A percentile compares a stretch with the other conserved stretches of the same genome.
phyloP scores from a whole-genome alignment of 768 basidiomycete species.

The Lentinula aciculospora region DNA sequence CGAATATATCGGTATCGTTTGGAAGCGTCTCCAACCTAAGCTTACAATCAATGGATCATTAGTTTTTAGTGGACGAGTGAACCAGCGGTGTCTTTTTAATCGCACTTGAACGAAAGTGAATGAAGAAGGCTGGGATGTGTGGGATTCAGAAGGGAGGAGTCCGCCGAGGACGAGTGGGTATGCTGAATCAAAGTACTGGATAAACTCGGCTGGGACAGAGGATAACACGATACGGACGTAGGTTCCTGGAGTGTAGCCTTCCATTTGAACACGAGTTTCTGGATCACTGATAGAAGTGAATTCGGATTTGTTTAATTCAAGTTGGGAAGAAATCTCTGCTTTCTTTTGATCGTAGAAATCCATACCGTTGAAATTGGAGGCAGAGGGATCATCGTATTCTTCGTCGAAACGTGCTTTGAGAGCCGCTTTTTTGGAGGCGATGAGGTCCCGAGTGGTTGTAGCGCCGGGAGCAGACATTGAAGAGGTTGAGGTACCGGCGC shows the following conservation, averaged over 20 bases:
- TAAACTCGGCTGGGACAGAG: conserved; percentile 84
- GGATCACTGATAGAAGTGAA: conserved; percentile 68
- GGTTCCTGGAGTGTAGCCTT: conserved; percentile 85
- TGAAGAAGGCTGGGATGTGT: conserved; percentile 15
- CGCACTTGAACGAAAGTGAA: conserved; percentile 94
- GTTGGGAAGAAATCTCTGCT: conserved; percentile 84
- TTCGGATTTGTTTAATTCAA: conserved; percentile 77
- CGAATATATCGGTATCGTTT: conserved; percentile 91
- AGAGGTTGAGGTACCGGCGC: conserved; percentile 1
- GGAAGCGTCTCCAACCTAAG: conserved; percentile 97
- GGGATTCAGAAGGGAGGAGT: conserved; percentile 82
- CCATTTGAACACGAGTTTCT: conserved; percentile 75
- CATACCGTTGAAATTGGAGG: conserved; percentile 40
- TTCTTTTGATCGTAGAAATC: conserved; percentile 93
- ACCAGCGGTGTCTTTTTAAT: conserved; percentile 96
- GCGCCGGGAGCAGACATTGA: conserved; percentile 34
- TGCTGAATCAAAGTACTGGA: conserved; percentile 87
- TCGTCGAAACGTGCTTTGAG: conserved; percentile 96
- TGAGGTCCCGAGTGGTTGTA: no score
- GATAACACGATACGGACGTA: conserved; percentile 91
- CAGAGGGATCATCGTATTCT: conserved; percentile 88
- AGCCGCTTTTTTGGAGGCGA: conserved; percentile 83
- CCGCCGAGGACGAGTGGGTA: conserved; percentile 94
- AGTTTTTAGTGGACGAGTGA: conserved; percentile 83
- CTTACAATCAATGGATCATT: conserved; percentile 97